These are phyloP conservation scores for Madurella mycetomatis DNA, from an alignment of 2,329 filamentous ascomycete genomes.

Conservation along the genomic window DNA sequence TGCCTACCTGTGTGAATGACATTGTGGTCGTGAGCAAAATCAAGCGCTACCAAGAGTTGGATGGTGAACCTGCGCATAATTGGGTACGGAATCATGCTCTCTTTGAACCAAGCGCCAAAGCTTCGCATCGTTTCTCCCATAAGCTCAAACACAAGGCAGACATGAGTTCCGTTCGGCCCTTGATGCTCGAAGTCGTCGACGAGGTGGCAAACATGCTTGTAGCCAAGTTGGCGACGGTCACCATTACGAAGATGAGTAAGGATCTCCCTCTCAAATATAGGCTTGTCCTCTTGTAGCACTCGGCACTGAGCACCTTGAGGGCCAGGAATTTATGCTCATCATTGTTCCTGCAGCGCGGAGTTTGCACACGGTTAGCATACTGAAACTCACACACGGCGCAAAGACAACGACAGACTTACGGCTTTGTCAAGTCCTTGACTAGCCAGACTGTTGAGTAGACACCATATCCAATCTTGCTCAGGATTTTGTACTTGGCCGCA, in stretches of 20 bases:
- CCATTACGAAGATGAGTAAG: slow-evolving; percentile 13
- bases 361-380: neutral
- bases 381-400: neutral
- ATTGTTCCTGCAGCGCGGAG: neutral
- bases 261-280: slow-evolving; percentile 20
- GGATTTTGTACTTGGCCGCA: slow-evolving; percentile 9
- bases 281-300: slow-evolving; percentile 8
- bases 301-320: slow-evolving; percentile 17
- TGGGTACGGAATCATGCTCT: slow-evolving; percentile 3
- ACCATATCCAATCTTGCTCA: slow-evolving; percentile 16
- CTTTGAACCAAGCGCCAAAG: slow-evolving; percentile 8
- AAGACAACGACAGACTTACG: slow-evolving; percentile 1
- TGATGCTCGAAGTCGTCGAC: slow-evolving; percentile 16
- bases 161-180: slow-evolving; percentile 15
- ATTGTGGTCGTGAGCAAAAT: slow-evolving; percentile 9
- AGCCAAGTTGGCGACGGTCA: slow-evolving; percentile 3
- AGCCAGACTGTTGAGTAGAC: slow-evolving; percentile 16
- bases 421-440: slow-evolving; percentile 8
- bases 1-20: slow-evolving; percentile 15
- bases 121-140: slow-evolving; percentile 15
- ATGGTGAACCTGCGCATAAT: slow-evolving; percentile 9
- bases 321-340: slow-evolving; percentile 12
- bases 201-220: slow-evolving; percentile 14
- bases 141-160: slow-evolving; percentile 18
- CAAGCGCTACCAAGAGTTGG: slow-evolving; percentile 10